These are phyloP conservation scores for Fusarium continuum DNA, from an alignment of 2,329 filamentous ascomycete species.

Conservation along the genomic window DNA sequence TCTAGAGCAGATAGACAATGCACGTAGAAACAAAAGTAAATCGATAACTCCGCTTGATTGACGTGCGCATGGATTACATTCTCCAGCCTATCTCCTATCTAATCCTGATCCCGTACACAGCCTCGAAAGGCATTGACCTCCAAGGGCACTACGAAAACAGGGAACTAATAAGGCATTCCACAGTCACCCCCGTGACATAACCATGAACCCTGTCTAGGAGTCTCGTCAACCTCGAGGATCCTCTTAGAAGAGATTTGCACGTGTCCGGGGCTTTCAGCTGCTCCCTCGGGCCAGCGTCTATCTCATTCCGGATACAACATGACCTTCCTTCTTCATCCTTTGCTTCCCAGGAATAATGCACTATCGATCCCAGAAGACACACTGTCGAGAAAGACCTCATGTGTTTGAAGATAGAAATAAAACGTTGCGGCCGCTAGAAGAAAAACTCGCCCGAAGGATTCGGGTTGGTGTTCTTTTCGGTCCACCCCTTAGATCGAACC, in stretches of 20 bases:
- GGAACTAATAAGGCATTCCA: not conserved
- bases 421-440: conserved; percentile 13
- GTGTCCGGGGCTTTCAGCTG: not conserved
- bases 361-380: not conserved
- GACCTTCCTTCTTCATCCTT: not conserved
- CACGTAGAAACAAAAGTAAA: conserved; percentile 2
- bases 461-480: conserved; percentile 1
- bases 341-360: not conserved
- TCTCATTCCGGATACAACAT: not conserved
- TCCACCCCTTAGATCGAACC: conserved; percentile 8
- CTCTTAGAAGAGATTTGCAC: not conserved
- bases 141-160: not conserved
- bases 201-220: conserved; percentile 3
- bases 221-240: not conserved
- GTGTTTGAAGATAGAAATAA: conserved; percentile 1
- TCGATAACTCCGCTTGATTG: not conserved
- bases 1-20: conserved; percentile 1
- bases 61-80: not conserved
- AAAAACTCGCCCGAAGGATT: conserved; percentile 15
- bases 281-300: not conserved
- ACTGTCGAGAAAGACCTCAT: not conserved
- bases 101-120: conserved; percentile 16
- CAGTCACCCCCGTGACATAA: conserved; percentile 17
- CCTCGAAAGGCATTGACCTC: not conserved
- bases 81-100: conserved; percentile 5